phyloP scores from a whole-genome alignment of 139 green algal genomes.

The Picochlorum sp. region DNA sequence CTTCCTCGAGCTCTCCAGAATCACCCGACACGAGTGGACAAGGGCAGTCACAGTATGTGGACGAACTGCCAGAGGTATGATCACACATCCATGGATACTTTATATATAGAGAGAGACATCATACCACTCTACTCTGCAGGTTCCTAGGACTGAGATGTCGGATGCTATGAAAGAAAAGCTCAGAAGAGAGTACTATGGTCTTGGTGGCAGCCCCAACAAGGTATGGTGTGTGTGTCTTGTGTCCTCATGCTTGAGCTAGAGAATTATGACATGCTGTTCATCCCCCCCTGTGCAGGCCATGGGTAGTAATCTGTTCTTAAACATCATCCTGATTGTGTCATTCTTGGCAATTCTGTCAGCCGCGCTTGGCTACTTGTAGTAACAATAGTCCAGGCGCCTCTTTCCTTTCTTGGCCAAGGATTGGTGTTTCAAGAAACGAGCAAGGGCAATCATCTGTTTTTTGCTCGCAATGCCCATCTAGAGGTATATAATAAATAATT shows the following conservation, averaged over 20 bases:
- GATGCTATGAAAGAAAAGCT: constrained; percentile 24
- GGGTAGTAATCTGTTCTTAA: constrained; percentile 16
- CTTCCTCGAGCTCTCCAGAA: not conserved
- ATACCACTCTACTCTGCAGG: constrained; percentile 4
- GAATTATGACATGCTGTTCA: no score
- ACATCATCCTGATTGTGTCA: constrained; percentile 18
- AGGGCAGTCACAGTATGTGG: constrained; percentile 9
- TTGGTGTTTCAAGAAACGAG: no score
- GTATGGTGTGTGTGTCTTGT: no score
- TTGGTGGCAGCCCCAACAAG: constrained; percentile 29
- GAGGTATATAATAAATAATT: not conserved
- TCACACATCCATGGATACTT: not conserved
- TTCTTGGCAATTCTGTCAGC: constrained; percentile 14
- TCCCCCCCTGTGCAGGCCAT: not conserved
- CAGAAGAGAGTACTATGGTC: constrained; percentile 13
- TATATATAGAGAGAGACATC: no score
- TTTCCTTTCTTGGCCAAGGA: no score
- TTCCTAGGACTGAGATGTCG: constrained; percentile 12
- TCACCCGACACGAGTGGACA: not conserved
- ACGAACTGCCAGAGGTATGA: constrained; percentile 14
- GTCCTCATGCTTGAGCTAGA: no score
- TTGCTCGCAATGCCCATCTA: not conserved
- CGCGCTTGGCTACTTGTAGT: not conserved
- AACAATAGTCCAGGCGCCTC: no score
- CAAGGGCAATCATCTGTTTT: no score